These are phyloP conservation scores for Kalaharituber pfeilii DNA, from an alignment of 2,329 filamentous ascomycete species.

Conservation along the genomic window DNA sequence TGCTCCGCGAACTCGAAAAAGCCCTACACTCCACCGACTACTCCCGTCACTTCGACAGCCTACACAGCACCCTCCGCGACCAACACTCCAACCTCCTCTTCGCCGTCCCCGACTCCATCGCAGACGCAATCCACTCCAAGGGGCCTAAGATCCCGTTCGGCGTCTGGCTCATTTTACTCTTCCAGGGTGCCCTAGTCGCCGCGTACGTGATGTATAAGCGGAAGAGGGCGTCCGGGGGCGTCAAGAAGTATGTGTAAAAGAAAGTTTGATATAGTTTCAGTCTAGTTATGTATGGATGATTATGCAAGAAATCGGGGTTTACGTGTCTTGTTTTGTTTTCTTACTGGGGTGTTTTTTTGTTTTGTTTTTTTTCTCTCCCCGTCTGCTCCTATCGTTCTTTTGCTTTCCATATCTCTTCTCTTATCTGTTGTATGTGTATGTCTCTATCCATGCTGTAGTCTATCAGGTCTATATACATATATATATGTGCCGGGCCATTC, in stretches of 20 bases:
- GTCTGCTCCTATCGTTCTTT: too few species aligned
- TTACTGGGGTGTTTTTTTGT: too few species aligned
- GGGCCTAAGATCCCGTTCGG: conserved; percentile 38
- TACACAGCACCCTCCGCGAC: conserved; percentile 17
- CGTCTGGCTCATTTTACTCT: conserved; percentile 54
- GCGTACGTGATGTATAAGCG: conserved; percentile 66
- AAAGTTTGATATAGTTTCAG: background rate
- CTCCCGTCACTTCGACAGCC: conserved; percentile 15
- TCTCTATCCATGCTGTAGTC: too few species aligned
- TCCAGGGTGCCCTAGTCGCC: conserved; percentile 52
- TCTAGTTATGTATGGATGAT: too few species aligned
- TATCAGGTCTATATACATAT: too few species aligned
- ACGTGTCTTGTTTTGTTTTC: too few species aligned
- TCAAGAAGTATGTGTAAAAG: conserved; percentile 57
- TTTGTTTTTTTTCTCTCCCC: too few species aligned
- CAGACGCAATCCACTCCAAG: conserved; percentile 5
- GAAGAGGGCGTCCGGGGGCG: conserved; percentile 46
- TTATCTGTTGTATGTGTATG: too few species aligned
- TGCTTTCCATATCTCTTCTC: too few species aligned
- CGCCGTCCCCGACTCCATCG: conserved; percentile 15
- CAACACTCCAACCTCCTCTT: conserved; percentile 18
- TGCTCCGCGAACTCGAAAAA: conserved; percentile 14
- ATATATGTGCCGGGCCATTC: too few species aligned
- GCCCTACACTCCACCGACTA: conserved; percentile 16
- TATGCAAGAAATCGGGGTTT: too few species aligned